Conservation (phyloP, 176 grass and related monocot genomes). For the Paspalum vaginatum region DNA sequence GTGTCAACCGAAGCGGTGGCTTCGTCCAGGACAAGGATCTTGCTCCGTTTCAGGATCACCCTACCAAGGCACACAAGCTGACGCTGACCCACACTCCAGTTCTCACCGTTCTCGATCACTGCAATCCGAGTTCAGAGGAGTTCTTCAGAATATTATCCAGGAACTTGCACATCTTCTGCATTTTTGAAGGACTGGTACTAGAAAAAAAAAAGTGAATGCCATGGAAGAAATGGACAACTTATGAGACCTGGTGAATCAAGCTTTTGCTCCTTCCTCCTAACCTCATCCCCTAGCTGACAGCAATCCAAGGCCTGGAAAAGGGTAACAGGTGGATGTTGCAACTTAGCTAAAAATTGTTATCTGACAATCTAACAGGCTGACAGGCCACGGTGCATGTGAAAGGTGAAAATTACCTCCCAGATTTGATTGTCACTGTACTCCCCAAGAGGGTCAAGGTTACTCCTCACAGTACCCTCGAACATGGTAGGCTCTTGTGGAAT, state of each 20-base stretch:
- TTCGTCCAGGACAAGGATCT: slow-evolving; percentile 78
- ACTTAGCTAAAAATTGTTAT: not conserved
- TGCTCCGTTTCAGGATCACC: slow-evolving; percentile 83
- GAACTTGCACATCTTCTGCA: not conserved
- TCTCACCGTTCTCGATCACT: slow-evolving; percentile 96
- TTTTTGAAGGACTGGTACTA: not conserved
- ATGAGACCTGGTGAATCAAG: slow-evolving; percentile 69
- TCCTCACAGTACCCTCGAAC: slow-evolving; percentile 89
- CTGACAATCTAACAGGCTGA: not conserved
- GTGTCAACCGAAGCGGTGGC: slow-evolving; percentile 79
- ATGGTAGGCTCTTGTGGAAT: slow-evolving; percentile 95
- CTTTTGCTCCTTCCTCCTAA: slow-evolving; percentile 74
- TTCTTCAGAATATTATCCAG: slow-evolving; percentile 7
- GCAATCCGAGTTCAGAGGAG: slow-evolving; percentile 20
- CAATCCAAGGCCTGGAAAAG: slow-evolving; percentile 67
- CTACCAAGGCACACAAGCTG: slow-evolving; percentile 71
- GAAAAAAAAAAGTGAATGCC: not conserved
- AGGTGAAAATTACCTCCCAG: slow-evolving; percentile 68
- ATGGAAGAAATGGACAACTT: not conserved
- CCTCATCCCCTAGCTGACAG: slow-evolving; percentile 77
- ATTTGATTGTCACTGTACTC: slow-evolving; percentile 81
- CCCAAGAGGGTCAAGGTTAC: slow-evolving; percentile 84
- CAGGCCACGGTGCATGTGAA: not conserved
- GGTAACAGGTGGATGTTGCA: not conserved
- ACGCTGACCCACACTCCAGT: slow-evolving; percentile 89